Conservation (phyloP, 2,329 filamentous ascomycete genomes). For the Paecilomyces sp. region DNA sequence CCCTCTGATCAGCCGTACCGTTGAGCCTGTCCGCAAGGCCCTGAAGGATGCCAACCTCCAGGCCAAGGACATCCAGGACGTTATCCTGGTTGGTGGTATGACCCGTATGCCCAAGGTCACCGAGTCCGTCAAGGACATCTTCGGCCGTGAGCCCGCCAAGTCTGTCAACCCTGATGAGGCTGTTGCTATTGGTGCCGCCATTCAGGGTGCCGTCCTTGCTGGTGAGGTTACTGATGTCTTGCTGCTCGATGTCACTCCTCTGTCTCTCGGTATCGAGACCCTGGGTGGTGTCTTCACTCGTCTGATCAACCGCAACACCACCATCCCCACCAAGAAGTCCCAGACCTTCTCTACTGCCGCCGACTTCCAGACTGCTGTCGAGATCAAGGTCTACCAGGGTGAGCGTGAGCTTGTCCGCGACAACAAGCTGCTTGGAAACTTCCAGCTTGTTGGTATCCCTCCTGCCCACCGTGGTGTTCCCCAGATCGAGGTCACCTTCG, state of each 20-base stretch:
- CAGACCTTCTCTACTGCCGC: conserved; percentile 96
- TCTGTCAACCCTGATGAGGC: conserved; percentile 98
- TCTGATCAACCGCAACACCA: conserved; percentile 98
- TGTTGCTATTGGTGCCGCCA: conserved; percentile 93
- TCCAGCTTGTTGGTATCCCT: conserved; percentile 96
- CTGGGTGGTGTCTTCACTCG: conserved; percentile 96
- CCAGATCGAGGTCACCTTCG: conserved; percentile 96
- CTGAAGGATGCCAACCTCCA: conserved; percentile 88
- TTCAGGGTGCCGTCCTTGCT: conserved; percentile 92
- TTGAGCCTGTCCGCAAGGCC: conserved; percentile 92
- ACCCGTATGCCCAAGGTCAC: conserved; percentile 98
- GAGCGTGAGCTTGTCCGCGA: conserved; percentile 98
- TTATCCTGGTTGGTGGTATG: conserved; percentile 98
- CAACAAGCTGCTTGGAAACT: conserved; percentile 98
- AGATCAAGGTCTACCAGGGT: conserved; percentile 99
- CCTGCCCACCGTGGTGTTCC: conserved; percentile 94
- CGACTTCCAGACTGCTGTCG: conserved; percentile 96
- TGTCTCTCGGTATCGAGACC: conserved; percentile 97
- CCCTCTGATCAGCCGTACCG: conserved; percentile 75
- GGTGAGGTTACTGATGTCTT: conserved; percentile 96
- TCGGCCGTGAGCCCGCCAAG: conserved; percentile 93
- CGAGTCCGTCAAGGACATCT: conserved; percentile 93
- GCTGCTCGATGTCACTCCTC: conserved; percentile 88
- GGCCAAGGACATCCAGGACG: conserved; percentile 92
- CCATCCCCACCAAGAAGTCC: conserved; percentile 98